phyloP scores from a whole-genome alignment of 179 eudicot species.

The Silene coronaria region DNA sequence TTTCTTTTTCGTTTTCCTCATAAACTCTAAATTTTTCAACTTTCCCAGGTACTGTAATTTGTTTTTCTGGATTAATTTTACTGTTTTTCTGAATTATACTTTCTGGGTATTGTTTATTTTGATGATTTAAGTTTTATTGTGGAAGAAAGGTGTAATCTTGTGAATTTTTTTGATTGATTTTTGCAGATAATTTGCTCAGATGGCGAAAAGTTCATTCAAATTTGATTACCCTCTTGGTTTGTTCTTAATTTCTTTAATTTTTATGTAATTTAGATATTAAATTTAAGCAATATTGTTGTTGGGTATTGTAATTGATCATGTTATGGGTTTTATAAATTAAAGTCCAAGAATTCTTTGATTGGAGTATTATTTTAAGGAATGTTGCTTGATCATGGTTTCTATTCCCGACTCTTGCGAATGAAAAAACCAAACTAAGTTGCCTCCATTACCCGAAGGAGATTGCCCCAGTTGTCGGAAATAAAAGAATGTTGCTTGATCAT shows the following conservation, averaged over 20 bases:
- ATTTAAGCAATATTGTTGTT: slow-evolving; percentile 1
- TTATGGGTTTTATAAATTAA: not conserved
- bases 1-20: not conserved
- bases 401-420: too few relatives aligned
- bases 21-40: not conserved
- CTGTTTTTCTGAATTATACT: not conserved
- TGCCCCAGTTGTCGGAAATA: too few relatives aligned
- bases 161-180: slow-evolving; percentile 7
- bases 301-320: slow-evolving; percentile 13
- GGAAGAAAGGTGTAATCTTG: not conserved
- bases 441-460: too few relatives aligned
- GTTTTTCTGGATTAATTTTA: not conserved
- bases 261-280: not conserved
- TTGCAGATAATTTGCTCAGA: slow-evolving; percentile 17
- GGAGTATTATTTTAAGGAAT: too few relatives aligned
- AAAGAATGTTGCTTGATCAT: not conserved
- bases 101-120: not conserved
- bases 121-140: slow-evolving; percentile 1
- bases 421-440: not conserved
- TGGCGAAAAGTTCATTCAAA: slow-evolving; percentile 35
- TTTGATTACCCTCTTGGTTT: slow-evolving; percentile 30
- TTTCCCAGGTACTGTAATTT: not conserved
- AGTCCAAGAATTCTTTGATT: too few relatives aligned
- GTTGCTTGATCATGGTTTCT: not conserved
- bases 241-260: slow-evolving; percentile 9